phyloP scores from a whole-genome alignment of 2,329 filamentous ascomycete species.

The Fusarium devonianum region DNA sequence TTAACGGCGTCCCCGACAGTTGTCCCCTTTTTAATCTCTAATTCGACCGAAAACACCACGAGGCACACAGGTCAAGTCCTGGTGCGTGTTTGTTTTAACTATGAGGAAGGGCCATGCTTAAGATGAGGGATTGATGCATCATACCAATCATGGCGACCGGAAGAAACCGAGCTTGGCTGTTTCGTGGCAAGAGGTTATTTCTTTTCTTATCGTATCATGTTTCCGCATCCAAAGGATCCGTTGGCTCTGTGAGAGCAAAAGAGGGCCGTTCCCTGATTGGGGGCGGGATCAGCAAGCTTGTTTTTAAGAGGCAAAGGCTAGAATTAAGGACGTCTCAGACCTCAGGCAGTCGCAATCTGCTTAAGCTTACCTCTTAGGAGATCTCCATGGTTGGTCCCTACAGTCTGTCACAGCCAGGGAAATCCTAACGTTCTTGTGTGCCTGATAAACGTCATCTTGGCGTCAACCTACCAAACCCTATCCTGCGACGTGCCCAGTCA shows the following conservation, averaged over 20 bases:
- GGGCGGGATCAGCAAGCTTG: slow-evolving; percentile 23
- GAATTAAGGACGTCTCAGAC: slow-evolving; percentile 8
- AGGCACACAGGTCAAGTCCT: slow-evolving; percentile 27
- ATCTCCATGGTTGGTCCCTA: slow-evolving; percentile 34
- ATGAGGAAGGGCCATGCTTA: slow-evolving; percentile 15
- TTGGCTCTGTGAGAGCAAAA: background rate
- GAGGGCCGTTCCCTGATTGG: slow-evolving; percentile 17
- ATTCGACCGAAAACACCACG: slow-evolving; percentile 11
- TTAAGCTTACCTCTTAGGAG: slow-evolving; percentile 40
- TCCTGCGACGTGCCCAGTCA: slow-evolving; percentile 10
- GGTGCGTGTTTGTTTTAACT: slow-evolving; percentile 19
- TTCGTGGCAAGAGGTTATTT: slow-evolving; percentile 21
- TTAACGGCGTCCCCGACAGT: slow-evolving; percentile 16
- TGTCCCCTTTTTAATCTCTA: slow-evolving; percentile 11
- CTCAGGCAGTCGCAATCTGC: slow-evolving; percentile 31
- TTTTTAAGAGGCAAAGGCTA: slow-evolving; percentile 7
- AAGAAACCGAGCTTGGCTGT: slow-evolving; percentile 25
- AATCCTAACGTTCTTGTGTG: slow-evolving; percentile 25
- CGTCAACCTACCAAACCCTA: slow-evolving; percentile 24
- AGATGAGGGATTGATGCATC: slow-evolving; percentile 24
- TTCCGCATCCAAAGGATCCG: slow-evolving; percentile 7
- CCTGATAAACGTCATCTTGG: slow-evolving; percentile 30
- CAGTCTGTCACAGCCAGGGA: slow-evolving; percentile 9
- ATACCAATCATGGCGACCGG: slow-evolving; percentile 6
- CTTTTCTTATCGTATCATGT: background rate